These are phyloP conservation scores for Vigna trinervia DNA, from an alignment of 306 rosid species.

Conservation along the genomic window DNA sequence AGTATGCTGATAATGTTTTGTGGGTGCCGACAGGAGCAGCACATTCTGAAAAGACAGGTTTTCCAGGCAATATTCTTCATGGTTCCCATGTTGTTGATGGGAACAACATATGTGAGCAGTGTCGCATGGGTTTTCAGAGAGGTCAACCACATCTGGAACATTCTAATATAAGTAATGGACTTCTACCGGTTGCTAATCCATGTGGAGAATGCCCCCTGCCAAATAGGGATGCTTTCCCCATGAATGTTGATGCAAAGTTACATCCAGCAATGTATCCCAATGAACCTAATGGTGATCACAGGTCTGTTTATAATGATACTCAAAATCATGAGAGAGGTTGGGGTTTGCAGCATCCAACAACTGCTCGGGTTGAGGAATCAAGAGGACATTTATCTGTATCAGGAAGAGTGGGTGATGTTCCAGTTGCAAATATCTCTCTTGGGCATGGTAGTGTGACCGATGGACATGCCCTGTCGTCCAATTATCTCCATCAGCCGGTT, in stretches of 20 bases:
- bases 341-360: constrained; percentile 66
- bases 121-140: constrained; percentile 75
- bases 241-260: constrained; percentile 73
- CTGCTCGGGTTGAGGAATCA: constrained; percentile 64
- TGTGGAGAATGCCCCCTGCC: constrained; percentile 70
- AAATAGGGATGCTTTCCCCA: constrained; percentile 60
- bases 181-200: constrained; percentile 55
- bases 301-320: constrained; percentile 62
- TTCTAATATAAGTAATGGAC: constrained; percentile 63
- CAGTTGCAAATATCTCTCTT: constrained; percentile 61
- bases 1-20: constrained; percentile 73
- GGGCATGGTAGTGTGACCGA: constrained; percentile 63
- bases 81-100: constrained; percentile 72
- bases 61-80: constrained; percentile 71
- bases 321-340: constrained; percentile 79
- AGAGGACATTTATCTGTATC: constrained; percentile 62
- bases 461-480: constrained; percentile 58
- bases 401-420: constrained; percentile 73
- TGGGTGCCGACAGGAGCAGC: constrained; percentile 69
- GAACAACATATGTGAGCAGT: constrained; percentile 74
- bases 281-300: constrained; percentile 63
- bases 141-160: constrained; percentile 72
- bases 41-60: constrained; percentile 71
- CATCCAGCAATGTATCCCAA: constrained; percentile 65
- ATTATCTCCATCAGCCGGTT: constrained; percentile 61